Evolutionary conservation across 1,284 basidiomycete genomes (phyloP).

Genomic region (Fomitopsis schrenkii): DNA sequence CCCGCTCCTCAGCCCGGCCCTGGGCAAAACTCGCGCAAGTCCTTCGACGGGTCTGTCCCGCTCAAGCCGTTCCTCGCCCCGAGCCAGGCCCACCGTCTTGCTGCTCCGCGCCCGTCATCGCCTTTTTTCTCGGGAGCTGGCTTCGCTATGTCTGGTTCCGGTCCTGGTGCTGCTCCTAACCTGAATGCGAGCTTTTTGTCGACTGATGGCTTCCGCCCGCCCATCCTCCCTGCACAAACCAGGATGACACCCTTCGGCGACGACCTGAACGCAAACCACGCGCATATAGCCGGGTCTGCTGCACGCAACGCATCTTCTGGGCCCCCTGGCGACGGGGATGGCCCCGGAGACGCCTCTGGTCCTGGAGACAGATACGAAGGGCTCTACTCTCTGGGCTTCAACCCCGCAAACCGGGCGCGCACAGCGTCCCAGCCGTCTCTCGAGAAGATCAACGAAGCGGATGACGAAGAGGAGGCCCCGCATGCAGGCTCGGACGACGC

Average conservation of each 20-base stretch:
- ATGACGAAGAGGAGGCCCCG: slow-evolving; percentile 12
- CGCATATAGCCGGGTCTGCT: slow-evolving; percentile 25
- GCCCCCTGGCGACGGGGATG: background rate
- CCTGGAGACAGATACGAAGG: background rate
- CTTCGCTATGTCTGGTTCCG: slow-evolving; percentile 1
- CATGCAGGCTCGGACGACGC: background rate
- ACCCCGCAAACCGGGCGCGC: slow-evolving; percentile 5
- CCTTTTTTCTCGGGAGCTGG: slow-evolving; percentile 16
- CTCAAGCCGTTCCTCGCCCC: slow-evolving; percentile 12
- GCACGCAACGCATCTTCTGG: background rate
- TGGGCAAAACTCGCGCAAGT: slow-evolving; percentile 9
- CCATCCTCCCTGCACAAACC: slow-evolving; percentile 12
- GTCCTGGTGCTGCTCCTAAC: too few relatives aligned
- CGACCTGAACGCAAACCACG: slow-evolving; percentile 19
- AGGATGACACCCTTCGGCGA: slow-evolving; percentile 12
- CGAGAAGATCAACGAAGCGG: slow-evolving; percentile 21
- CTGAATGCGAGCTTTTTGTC: slow-evolving; percentile 5
- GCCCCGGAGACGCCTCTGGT: background rate
- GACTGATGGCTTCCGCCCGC: slow-evolving; percentile 13
- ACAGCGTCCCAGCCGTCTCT: slow-evolving; percentile 19
- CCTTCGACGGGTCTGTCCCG: slow-evolving; percentile 14
- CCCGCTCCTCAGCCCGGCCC: background rate
- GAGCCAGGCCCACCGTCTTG: slow-evolving; percentile 13
- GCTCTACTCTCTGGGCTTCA: slow-evolving; percentile 1
- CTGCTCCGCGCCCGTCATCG: slow-evolving; percentile 15